Base-by-base conservation (phyloP, 2,329 filamentous ascomycete species). In the Pseudocercospora macadamiae region DNA sequence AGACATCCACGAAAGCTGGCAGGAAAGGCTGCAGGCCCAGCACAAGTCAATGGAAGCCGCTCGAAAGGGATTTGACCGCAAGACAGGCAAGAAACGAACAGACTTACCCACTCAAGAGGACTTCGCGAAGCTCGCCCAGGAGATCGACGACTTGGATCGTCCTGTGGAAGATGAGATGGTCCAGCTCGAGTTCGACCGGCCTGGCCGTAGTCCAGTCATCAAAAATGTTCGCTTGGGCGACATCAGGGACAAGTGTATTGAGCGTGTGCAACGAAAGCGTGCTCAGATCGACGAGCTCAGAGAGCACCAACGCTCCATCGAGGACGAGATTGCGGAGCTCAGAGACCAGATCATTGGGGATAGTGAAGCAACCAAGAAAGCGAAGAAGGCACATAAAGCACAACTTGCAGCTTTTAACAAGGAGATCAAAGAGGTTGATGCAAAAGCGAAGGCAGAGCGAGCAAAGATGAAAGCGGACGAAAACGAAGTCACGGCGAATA, bases 401-500 rank as follows among this genome's bases (percentile, higher is more conserved):
- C 59, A 65, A n/a, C 55, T 65, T 25, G 58, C 47, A 26, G 45
- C 54, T 34, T 54, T 67, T 16, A 37, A 63, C 51, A 51, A 57
- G 34, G 64, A 67, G 19, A 57, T 55, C 16, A 47, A 61, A 18
- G 47, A 58, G 34, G 57, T 60, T 16, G 59, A 68, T 34, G 51
- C 62, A 42, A 23, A 55, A 52, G 56, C 57, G 14, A 49, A 64
- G 48, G 53, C 55, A n/a, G 64, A 68, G 34, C 45, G 60, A 18
- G 57, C 49, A 45, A 59, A 64, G 49, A 53, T 65, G 51, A 63
- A 55, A 51, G 55, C 56, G 30, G 64, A 70, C 39, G 60, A 66
- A 47, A 59, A 54, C 16, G 52, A 44, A 12, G 42, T 36, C 5
- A 60, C 30, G 8, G 52, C 49, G n/a, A 54, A 60, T 47, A 59